Conservation (phyloP, 345 rosid genomes). For the Rhodomyrtus tomentosa region DNA sequence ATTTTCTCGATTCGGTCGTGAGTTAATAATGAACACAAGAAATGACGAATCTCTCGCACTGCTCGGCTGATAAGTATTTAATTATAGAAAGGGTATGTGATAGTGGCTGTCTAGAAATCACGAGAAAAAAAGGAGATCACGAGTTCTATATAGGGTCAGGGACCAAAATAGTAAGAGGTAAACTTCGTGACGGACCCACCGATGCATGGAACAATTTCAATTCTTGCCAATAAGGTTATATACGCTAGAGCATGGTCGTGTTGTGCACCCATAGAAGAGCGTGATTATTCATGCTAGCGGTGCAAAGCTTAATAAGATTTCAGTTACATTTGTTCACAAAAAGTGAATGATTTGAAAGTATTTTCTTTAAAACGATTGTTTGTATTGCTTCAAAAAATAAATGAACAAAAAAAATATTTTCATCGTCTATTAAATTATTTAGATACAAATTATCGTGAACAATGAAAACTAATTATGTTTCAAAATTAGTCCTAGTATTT, state of each 20-base stretch:
- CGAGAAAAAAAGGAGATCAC: neutral
- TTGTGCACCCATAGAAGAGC: neutral
- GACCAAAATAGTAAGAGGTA: fast-evolving
- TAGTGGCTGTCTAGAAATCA: neutral
- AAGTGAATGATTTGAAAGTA: too few species aligned
- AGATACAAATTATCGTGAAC: too few species aligned
- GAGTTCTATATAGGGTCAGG: neutral
- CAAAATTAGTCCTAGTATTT: too few species aligned
- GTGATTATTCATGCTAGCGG: neutral
- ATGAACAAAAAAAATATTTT: too few species aligned
- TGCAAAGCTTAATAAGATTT: neutral
- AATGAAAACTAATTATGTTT: too few species aligned
- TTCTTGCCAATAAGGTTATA: neutral
- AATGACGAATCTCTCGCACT: neutral
- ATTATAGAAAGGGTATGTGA: neutral
- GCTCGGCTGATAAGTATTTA: neutral
- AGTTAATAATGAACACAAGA: neutral
- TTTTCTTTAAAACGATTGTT: too few species aligned
- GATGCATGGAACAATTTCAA: neutral
- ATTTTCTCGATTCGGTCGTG: fast-evolving
- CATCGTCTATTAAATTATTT: too few species aligned
- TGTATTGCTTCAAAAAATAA: too few species aligned
- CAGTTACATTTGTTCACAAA: fast-evolving
- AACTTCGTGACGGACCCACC: neutral
- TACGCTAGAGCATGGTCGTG: neutral